Evolutionary conservation across 1,139 yeast genomes (phyloP), one percentile per base, ranked within the genome.

Genomic region (Magnusiomyces sp.): DNA sequence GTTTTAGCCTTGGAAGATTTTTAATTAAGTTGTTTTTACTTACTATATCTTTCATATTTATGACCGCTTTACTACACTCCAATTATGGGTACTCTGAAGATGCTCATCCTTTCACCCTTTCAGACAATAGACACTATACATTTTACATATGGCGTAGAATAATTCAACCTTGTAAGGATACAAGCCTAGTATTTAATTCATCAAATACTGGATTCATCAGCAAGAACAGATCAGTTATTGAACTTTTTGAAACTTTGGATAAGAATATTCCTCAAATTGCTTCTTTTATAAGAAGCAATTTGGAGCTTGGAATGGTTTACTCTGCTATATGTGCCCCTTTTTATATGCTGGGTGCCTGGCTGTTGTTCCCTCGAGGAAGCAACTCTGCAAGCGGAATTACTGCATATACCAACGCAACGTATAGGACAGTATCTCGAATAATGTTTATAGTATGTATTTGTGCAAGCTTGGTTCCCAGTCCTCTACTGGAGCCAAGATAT

Each of bases 51-150:
- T 14, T 64, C 59, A 48, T 57, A 54, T n/a, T 66, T 79, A 88
- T 33, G 72, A 71, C 54, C 57, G 69, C 29, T 61, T 79, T 1
- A 74, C 88, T 36, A 72, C 79, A 40, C 71, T 73, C 49, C 83
- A 7, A 76, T 62, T 72, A 23, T 23, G 29, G 29, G 7, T 23
- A 23, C 29, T 23, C 29, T 23, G 7, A 23, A 23, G 29, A 83
- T 9, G 81, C 81, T 3, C 98, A 94, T 63, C 97, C 97, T 10
- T 94, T 90, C 65, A 66, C 92, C 40, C 72, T 90, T 46, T 95
- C 98, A 0, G 99, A 94, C 64, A 94, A 94, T 67, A 79, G 98
- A 56, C 98, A 92, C 64, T 88, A 81, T 63, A 81, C 95, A 0
- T 92, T 92, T 63, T 94, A 92, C 67, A 69, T 92, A 38, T 87